These are phyloP conservation scores for Umbilicus rupestris DNA, from an alignment of 164 flowering plant genomes.

Conservation along the genomic window DNA sequence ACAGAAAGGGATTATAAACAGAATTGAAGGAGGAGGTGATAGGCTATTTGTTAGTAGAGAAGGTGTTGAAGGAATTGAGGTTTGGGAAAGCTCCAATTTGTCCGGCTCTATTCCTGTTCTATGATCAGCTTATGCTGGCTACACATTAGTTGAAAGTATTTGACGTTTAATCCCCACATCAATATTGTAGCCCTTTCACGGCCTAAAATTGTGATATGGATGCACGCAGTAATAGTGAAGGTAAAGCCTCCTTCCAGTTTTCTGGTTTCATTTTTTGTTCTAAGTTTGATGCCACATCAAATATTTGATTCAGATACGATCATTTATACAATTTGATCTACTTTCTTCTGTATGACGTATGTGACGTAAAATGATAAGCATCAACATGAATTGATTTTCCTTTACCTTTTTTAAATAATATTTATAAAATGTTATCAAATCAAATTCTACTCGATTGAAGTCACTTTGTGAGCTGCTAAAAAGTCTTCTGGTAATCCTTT, in stretches of 20 bases:
- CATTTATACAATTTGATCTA: too few species aligned
- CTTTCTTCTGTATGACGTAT: too few species aligned
- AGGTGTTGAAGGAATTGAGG: conserved; percentile 78
- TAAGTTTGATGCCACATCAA: too few species aligned
- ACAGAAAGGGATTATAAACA: conserved; percentile 47
- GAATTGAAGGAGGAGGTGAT: conserved; percentile 75
- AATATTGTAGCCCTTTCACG: neutral
- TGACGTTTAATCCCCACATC: neutral
- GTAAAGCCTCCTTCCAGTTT: neutral
- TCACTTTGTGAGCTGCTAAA: too few species aligned
- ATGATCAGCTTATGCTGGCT: conserved; percentile 10
- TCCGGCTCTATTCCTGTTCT: conserved; percentile 29
- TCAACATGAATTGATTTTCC: too few species aligned
- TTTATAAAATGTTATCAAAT: too few species aligned
- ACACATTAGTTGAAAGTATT: neutral
- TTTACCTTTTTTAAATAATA: too few species aligned
- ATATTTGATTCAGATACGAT: too few species aligned
- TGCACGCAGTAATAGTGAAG: neutral
- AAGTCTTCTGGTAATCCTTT: too few species aligned
- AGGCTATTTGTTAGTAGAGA: conserved; percentile 78
- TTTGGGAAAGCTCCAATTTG: conserved; percentile 70
- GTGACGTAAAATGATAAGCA: too few species aligned
- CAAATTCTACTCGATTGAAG: too few species aligned
- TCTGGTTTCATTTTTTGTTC: neutral
- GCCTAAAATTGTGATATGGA: neutral